Evolutionary conservation across 148 eudicot species (phyloP).

Genomic region (Vaccinium myrtillus): DNA sequence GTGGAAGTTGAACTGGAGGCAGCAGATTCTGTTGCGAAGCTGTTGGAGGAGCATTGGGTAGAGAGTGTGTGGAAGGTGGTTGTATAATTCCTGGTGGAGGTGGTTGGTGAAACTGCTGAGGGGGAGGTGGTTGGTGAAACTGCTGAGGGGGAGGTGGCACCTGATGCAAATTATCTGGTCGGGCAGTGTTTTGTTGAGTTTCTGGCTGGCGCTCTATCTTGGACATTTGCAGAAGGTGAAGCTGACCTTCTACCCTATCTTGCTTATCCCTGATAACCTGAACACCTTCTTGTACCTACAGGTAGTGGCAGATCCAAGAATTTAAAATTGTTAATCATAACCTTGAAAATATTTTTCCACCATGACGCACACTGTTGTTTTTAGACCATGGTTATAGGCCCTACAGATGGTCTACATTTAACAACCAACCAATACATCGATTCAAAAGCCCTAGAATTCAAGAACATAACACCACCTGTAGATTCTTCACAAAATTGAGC

Average conservation of each 20-base stretch:
- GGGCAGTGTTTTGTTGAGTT: constrained; percentile 28
- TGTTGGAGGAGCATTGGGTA: constrained; percentile 41
- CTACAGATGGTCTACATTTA: neutral
- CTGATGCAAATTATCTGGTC: constrained; percentile 38
- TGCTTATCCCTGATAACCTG: constrained; percentile 72
- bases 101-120: constrained; percentile 51
- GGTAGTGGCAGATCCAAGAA: neutral
- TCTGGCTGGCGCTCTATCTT: constrained; percentile 48
- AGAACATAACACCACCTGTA: neutral
- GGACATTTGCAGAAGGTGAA: constrained; percentile 56
- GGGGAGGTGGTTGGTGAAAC: constrained; percentile 43
- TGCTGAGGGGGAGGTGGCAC: constrained; percentile 43
- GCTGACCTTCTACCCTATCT: constrained; percentile 70
- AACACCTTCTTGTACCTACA: constrained; percentile 73
- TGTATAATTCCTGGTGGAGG: constrained; percentile 36
- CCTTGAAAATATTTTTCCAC: neutral
- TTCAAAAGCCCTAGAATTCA: neutral
- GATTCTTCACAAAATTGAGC: neutral
- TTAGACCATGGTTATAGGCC: neutral
- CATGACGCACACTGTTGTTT: neutral
- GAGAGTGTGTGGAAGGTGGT: constrained; percentile 33
- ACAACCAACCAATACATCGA: no score
- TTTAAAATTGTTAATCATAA: neutral
- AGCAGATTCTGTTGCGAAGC: constrained; percentile 39
- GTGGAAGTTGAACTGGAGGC: constrained; percentile 36